Conservation (phyloP, 768 basidiomycete genomes). For the Rhodotorula toruloides region DNA sequence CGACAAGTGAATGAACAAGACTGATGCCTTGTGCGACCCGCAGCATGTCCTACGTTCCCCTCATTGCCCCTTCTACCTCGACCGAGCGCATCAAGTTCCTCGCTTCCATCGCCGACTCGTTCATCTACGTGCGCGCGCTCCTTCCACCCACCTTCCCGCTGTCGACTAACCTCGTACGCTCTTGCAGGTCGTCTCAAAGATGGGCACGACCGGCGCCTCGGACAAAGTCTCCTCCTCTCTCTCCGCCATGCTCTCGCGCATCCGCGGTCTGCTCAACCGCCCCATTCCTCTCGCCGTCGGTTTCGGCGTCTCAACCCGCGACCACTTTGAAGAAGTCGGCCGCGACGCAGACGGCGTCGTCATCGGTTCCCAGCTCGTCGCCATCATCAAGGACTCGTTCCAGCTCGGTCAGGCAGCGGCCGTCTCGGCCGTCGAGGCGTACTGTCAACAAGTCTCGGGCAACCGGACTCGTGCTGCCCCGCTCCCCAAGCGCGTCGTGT, state of each 20-base stretch:
- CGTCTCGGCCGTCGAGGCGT: constrained; percentile 44
- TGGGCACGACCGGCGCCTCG: constrained; percentile 97
- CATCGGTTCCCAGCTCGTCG: constrained; percentile 79
- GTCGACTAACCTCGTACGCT: background rate
- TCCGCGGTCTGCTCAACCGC: constrained; percentile 55
- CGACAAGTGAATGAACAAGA: background rate
- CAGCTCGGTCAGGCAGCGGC: constrained; percentile 45
- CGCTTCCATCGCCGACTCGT: constrained; percentile 86
- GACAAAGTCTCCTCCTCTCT: constrained; percentile 69
- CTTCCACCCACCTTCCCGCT: background rate
- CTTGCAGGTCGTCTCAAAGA: constrained; percentile 52
- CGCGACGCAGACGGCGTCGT: constrained; percentile 95
- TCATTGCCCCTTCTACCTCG: constrained; percentile 91
- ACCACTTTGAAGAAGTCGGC: constrained; percentile 79
- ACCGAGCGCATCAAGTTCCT: constrained; percentile 82
- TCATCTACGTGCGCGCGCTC: constrained; percentile 74
- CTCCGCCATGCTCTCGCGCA: constrained; percentile 74
- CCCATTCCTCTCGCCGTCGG: constrained; percentile 77
- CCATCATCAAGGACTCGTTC: constrained; percentile 63
- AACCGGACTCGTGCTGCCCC: constrained; percentile 25
- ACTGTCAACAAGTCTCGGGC: constrained; percentile 32
- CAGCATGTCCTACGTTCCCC: constrained; percentile 77
- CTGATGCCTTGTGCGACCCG: background rate
- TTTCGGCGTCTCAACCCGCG: constrained; percentile 86
- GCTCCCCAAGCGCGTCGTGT: constrained; percentile 12